Evolutionary conservation across 2,329 filamentous ascomycete species (phyloP), one percentile per base, ranked within the genome.

Genomic region (Alternaria brassicicola): DNA sequence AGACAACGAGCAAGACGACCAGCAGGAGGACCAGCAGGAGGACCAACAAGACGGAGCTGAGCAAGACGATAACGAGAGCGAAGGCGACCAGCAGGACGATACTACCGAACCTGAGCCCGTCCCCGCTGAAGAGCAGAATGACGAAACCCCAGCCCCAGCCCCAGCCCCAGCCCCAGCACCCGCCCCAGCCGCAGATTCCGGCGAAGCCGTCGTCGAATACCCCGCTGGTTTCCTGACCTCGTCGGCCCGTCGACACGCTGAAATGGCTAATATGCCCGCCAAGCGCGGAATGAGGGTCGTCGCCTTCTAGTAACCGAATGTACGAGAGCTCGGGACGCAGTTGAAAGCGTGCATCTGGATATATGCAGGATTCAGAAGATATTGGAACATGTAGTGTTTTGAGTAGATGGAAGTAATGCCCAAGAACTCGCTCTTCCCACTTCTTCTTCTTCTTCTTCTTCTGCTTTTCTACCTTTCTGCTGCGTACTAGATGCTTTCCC

Each of bases 191-290:
- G 28, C 39, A n/a, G 33, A 36, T 6, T n/a, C 56, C 4, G 57
- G 57, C 3, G 53, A 48, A 2, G 47, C 57, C 2, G 47, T 48
- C 2, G 48, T 62, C 19, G 47, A 59, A 21, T 38, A 55, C 23
- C 59, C 59, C 12, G 59, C 48, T 21, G 59, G 59, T 13, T 62
- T 62, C 51, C 50, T 62, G 6, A 55, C 42, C 10, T 46, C 52
- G 35, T 41, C 53, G 2, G 21, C 49, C n/a, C 43, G 54, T 12
- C 35, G 55, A 19, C 48, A 43, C 15, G 42, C 35, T 4, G 33
- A 47, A 9, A 43, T 35, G 10, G 42, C 41, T 8, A 39, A 19
- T 13, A 47, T 57, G 48, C 54, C 41, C 7, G 25, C 9, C 21
- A 57, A 52, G 33, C 54, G 54, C 17, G 54, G 54, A 12, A 57